Conservation (phyloP, 768 basidiomycete species). For the Chalciporus pseudorubinellus region DNA sequence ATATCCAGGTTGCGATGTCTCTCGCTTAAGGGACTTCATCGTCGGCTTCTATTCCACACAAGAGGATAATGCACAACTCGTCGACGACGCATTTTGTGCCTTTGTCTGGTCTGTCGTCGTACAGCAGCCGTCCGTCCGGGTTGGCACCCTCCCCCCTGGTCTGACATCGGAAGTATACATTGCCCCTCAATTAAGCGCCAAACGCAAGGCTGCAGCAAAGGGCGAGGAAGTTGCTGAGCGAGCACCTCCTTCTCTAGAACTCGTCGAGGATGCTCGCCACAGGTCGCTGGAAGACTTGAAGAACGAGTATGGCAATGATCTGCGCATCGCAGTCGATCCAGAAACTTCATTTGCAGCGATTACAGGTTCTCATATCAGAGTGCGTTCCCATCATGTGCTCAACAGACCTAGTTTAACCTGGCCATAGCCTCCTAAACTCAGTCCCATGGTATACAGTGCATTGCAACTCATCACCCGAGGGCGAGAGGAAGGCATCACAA, state of each 20-base stretch:
- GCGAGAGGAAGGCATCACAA: slow-evolving; percentile 72
- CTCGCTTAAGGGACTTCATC: slow-evolving; percentile 71
- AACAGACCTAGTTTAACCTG: slow-evolving; percentile 7
- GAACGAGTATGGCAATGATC: slow-evolving; percentile 52
- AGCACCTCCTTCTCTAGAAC: slow-evolving; percentile 44
- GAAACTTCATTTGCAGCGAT: slow-evolving; percentile 75
- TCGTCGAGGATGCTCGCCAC: slow-evolving; percentile 55
- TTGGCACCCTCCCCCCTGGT: slow-evolving; percentile 67
- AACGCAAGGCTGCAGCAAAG: slow-evolving; percentile 59
- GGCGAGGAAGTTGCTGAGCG: slow-evolving; percentile 47
- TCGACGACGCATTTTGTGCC: slow-evolving; percentile 73
- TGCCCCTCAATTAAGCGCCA: slow-evolving; percentile 70
- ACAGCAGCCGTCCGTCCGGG: slow-evolving; percentile 67
- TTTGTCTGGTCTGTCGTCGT: slow-evolving; percentile 83
- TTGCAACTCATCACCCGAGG: slow-evolving; percentile 84
- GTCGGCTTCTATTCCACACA: slow-evolving; percentile 56
- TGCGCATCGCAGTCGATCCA: slow-evolving; percentile 75
- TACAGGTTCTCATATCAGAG: slow-evolving; percentile 82
- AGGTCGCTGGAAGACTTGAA: slow-evolving; percentile 56
- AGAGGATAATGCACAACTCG: slow-evolving; percentile 44
- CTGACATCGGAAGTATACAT: slow-evolving; percentile 68
- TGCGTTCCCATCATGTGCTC: slow-evolving; percentile 35
- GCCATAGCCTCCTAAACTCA: slow-evolving; percentile 70
- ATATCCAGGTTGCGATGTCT: slow-evolving; percentile 64
- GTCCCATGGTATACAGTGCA: slow-evolving; percentile 80